Evolutionary conservation across 176 grass and related monocot genomes (phyloP), one percentile per base, ranked within the genome.

Genomic region (Urochloa ruziziensis): DNA sequence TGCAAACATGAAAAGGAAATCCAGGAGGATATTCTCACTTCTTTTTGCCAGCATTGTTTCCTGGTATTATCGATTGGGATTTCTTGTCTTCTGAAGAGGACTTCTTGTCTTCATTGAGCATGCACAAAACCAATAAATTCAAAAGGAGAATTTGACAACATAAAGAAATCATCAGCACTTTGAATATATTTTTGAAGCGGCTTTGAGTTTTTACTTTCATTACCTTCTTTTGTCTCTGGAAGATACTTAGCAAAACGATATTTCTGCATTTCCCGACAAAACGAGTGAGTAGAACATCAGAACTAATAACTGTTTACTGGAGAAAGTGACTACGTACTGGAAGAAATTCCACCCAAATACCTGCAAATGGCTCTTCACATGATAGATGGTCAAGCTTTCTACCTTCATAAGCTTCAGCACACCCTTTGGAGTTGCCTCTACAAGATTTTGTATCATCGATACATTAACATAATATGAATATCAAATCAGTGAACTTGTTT

Each of bases 321-420:
- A 65, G 16, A 74, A 23, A 59, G 34, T 62, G 51, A 53, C 14
- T 60, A 4, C 30, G 10, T 19, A 66, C n/a, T 7, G 23, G 44
- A 62, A 78, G 12, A 56, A 46, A 84, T 39, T 82, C 61, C 46
- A 61, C n/a, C 46, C 34, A 56, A 59, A n/a, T 74, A 97, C 94
- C 94, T 97, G 92, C 73, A 97, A 83, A 53, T 97, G 94, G 86
- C 94, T 97, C 88, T 97, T 97, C 88, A 97, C 90, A 83, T 97
- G 94, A 84, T 87, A 94, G n/a, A 94, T 91, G 34, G 94, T 97
- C 72, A 97, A 85, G 68, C 88, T 88, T 61, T 97, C 86, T 53
- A 91, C 90, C 70, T 92, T 94, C 92, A 97, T 94, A 73, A 94
- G 88, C 57, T 94, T 97, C 64, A 97, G 70, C 33, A 97, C 88